These are phyloP conservation scores for Mycena pura DNA, from an alignment of 768 basidiomycete genomes.

Conservation along the genomic window DNA sequence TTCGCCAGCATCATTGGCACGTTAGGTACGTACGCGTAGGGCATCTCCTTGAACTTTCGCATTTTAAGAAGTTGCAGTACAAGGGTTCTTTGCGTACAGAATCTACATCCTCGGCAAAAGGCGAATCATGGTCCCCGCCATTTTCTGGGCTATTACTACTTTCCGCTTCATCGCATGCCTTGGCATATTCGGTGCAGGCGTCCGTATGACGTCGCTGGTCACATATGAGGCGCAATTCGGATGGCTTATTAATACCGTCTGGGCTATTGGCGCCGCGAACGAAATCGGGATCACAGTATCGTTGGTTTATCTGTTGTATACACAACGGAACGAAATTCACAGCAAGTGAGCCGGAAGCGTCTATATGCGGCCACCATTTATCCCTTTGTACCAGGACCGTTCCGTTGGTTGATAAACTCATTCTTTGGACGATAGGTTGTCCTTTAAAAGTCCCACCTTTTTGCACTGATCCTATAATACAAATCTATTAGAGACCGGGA, in stretches of 20 bases:
- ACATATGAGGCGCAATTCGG: too few relatives aligned
- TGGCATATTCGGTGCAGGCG: background rate
- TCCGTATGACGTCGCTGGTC: too few relatives aligned
- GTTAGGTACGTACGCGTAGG: background rate
- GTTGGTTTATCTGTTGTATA: background rate
- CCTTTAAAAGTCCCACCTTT: background rate
- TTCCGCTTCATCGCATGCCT: background rate
- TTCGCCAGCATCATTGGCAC: background rate
- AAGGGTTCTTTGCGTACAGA: conserved; percentile 13
- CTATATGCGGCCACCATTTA: background rate
- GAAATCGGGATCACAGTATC: background rate
- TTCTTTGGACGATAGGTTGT: conserved; percentile 15
- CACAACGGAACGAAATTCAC: background rate
- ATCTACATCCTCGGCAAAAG: conserved; percentile 1
- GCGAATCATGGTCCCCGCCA: background rate
- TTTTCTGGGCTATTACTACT: background rate
- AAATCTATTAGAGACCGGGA: background rate
- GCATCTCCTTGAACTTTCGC: background rate
- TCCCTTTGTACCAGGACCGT: background rate
- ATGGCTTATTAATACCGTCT: background rate
- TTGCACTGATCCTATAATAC: background rate
- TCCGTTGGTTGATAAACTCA: conserved; percentile 6
- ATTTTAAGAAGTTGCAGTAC: background rate
- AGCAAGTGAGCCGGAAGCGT: too few relatives aligned
- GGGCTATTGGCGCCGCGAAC: background rate